Percentiles rank a stretch among this genome's conserved stretches.
These are phyloP conservation scores for Begonia peltatifolia DNA, from an alignment of 306 rosid genomes.

Conservation along the genomic window DNA sequence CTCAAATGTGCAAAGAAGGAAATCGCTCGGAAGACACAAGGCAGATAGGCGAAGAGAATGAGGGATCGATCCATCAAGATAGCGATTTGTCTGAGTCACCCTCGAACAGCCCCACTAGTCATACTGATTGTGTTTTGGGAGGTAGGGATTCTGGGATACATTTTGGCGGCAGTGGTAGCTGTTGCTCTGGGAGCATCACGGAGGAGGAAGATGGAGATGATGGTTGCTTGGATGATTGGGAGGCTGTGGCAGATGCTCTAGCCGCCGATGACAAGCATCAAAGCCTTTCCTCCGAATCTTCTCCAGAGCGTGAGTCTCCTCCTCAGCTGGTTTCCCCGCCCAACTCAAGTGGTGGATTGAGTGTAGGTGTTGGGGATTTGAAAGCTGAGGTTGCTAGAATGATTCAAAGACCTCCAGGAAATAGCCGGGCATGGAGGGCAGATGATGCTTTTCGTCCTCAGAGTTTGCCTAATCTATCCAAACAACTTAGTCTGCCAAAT, in stretches of 20 bases:
- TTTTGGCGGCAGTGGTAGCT: slow-evolving; percentile 59
- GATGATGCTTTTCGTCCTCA: slow-evolving; percentile 88
- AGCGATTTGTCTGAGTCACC: slow-evolving; percentile 51
- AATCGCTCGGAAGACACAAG: slow-evolving; percentile 30
- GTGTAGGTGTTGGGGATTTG: slow-evolving; percentile 16
- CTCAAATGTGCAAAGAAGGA: slow-evolving; percentile 20
- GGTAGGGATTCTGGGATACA: slow-evolving; percentile 58
- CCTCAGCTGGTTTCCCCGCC: slow-evolving; percentile 19
- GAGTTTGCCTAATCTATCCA: slow-evolving; percentile 73
- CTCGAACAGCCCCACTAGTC: slow-evolving; percentile 49
- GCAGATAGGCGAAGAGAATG: slow-evolving; percentile 30
- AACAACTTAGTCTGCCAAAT: slow-evolving; percentile 69
- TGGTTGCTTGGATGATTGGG: slow-evolving; percentile 97
- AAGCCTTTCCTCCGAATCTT: slow-evolving; percentile 21
- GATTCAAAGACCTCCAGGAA: slow-evolving; percentile 29
- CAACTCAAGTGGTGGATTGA: slow-evolving; percentile 17
- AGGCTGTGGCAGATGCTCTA: slow-evolving; percentile 91
- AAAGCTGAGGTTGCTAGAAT: slow-evolving; percentile 22
- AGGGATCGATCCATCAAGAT: slow-evolving; percentile 35
- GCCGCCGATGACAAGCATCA: slow-evolving; percentile 63
- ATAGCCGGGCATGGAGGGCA: slow-evolving; percentile 70
- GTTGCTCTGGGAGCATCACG: slow-evolving; percentile 72
- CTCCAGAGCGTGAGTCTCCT: slow-evolving; percentile 16
- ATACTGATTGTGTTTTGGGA: slow-evolving; percentile 33
- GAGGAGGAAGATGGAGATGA: slow-evolving; percentile 49